Conservation (phyloP, 2,329 filamentous ascomycete genomes). For the Colletotrichum sp. region DNA sequence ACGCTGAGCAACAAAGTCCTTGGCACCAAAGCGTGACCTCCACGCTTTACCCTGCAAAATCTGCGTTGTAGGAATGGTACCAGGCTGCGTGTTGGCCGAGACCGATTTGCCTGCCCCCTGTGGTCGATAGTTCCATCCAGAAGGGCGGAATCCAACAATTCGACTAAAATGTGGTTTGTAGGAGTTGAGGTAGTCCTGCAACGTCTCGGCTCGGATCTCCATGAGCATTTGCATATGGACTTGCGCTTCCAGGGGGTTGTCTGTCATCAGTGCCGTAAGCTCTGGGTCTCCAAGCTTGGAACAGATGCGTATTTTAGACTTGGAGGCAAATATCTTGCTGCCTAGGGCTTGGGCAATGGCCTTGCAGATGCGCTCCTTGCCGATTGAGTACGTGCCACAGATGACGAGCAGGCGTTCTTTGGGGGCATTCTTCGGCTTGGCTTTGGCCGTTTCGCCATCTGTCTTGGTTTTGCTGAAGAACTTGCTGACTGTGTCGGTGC, state of each 20-base stretch:
- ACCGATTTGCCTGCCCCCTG: constrained; percentile 58
- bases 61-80: constrained; percentile 53
- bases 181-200: constrained; percentile 84
- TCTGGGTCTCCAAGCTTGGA: constrained; percentile 85
- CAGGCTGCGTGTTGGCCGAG: constrained; percentile 54
- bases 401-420: constrained; percentile 79
- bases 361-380: constrained; percentile 94
- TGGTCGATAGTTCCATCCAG: constrained; percentile 91
- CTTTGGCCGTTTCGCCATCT: constrained; percentile 33
- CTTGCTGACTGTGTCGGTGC: constrained; percentile 53
- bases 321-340: constrained; percentile 87
- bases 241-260: constrained; percentile 82
- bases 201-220: constrained; percentile 89
- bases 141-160: constrained; percentile 89
- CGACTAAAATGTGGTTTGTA: constrained; percentile 84
- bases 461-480: constrained; percentile 51
- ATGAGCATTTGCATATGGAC: constrained; percentile 98
- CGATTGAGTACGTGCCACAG: constrained; percentile 96
- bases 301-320: constrained; percentile 84
- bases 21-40: constrained; percentile 74
- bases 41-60: constrained; percentile 69
- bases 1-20: constrained; percentile 79
- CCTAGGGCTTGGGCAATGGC: constrained; percentile 86
- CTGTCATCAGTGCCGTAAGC: constrained; percentile 77
- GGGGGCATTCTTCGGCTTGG: constrained; percentile 26